Base-by-base conservation (phyloP, 2,329 filamentous ascomycete genomes). In the Verticillium albo-atrum region DNA sequence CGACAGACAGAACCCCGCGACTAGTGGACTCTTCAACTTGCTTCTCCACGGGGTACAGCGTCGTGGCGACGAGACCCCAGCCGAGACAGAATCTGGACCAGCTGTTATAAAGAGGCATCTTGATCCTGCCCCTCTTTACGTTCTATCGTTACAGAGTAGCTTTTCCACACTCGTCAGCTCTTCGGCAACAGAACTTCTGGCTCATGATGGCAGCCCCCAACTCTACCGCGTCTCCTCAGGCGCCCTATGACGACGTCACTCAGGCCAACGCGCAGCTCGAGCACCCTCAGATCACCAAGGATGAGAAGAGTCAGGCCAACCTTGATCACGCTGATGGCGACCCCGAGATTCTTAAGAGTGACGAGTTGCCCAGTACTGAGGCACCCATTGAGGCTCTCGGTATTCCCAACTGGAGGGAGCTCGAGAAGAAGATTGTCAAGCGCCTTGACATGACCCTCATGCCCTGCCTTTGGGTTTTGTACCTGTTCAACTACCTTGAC, bases 401-500 rank as follows among this genome's bases (percentile, higher is more conserved):
- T 3, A 37, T 37, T 37, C 9, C 54, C 7, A 34, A 55, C 20
- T 55, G 54, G 54, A 55, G 34, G 20, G 32, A n/a, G 20, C 30
- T 25, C 17, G 54, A 55, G 32, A 35, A 25, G n/a, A 17, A 26
- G 10, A 35, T 69, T 5, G 68, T 69, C 5, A 58, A 60, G 30
- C 66, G 66, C 35, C 63, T 70, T 7, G 67, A 70, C 47, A 57
- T 66, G 58, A 69, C 67, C 2, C 56, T 70, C 9, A 55, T 70
- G 56, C 67, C 67, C 1, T 63, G 65, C 20, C 58, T 68, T 4
- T 68, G 63, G 65, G 26, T 68, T 2, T 54, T 69, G 0, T 69
- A 68, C 34, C 34, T 69, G 6, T 67, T 67, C 55, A 69, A 67
- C 58, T 68, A 68, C 20, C 56, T 69, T 0, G 66, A 68, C 42